Evolutionary conservation across 257 asterid species (phyloP).

Genomic region (Knoxia roxburghii): DNA sequence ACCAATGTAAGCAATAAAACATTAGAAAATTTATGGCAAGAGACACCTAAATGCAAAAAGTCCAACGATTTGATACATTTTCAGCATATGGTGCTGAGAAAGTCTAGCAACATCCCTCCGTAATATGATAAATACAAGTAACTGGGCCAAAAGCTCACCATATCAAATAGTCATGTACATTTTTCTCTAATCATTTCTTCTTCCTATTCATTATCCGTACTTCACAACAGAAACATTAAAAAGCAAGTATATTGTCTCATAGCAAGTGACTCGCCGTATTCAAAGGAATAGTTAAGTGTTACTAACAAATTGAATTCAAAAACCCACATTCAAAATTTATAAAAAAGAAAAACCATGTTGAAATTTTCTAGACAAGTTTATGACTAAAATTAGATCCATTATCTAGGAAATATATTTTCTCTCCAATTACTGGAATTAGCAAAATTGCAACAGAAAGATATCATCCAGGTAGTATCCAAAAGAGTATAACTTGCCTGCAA

Average conservation of each 20-base stretch:
- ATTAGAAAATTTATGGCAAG: not conserved
- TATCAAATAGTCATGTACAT: not conserved
- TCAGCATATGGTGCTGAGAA: not conserved
- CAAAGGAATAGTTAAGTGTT: not conserved
- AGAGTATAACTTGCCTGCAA: constrained; percentile 66
- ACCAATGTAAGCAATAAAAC: not conserved
- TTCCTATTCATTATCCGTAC: not conserved
- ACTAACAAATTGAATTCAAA: not conserved
- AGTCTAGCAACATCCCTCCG: not conserved
- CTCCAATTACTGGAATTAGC: not conserved
- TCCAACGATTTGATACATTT: not conserved
- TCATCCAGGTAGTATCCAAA: not conserved
- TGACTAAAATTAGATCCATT: not conserved
- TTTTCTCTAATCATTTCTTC: not conserved
- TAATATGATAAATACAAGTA: not conserved
- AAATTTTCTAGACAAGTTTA: not conserved
- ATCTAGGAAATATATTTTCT: not conserved
- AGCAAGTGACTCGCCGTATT: not conserved
- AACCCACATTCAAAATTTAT: not conserved
- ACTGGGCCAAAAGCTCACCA: not conserved
- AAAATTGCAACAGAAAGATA: not conserved
- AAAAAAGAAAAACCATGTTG: not conserved
- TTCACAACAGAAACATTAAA: not conserved
- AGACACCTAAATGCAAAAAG: not conserved
- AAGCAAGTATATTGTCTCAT: constrained; percentile 4